Evolutionary conservation across 2,329 filamentous ascomycete species (phyloP).

Genomic region (Trichoderma koningiopsis): DNA sequence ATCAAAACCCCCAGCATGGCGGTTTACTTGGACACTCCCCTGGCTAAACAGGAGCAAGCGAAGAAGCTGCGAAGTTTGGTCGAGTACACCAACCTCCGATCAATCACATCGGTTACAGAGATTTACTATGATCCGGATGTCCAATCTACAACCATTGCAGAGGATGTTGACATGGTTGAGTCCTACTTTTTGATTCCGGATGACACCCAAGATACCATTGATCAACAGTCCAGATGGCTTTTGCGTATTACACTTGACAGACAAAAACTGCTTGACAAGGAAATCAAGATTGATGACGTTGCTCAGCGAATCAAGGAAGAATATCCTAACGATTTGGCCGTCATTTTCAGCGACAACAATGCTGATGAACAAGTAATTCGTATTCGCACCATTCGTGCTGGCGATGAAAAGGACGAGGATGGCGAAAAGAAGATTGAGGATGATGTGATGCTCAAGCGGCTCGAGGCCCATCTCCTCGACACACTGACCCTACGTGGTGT

Average conservation of each 20-base stretch:
- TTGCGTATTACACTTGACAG: conserved; percentile 91
- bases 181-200: conserved; percentile 96
- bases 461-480: conserved; percentile 89
- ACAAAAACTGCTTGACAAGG: conserved; percentile 93
- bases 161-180: conserved; percentile 91
- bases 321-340: conserved; percentile 80
- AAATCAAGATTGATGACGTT: conserved; percentile 87
- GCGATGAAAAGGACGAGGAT: conserved; percentile 74
- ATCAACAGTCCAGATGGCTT: conserved; percentile 90
- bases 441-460: conserved; percentile 87
- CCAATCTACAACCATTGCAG: conserved; percentile 78
- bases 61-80: conserved; percentile 86
- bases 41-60: conserved; percentile 73
- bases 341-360: conserved; percentile 98
- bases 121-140: conserved; percentile 97
- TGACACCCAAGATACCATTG: conserved; percentile 61
- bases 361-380: conserved; percentile 93
- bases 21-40: conserved; percentile 72
- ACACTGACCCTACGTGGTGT: conserved; percentile 91
- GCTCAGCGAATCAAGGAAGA: conserved; percentile 86
- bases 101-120: conserved; percentile 88
- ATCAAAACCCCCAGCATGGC: conserved; percentile 99
- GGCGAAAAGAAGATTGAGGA: conserved; percentile 67
- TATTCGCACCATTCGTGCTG: conserved; percentile 74
- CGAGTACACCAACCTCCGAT: conserved; percentile 91